Evolutionary conservation across 1,139 yeast species (phyloP), one percentile per base, ranked within the genome.

Genomic region (Geotrichum candidum): DNA sequence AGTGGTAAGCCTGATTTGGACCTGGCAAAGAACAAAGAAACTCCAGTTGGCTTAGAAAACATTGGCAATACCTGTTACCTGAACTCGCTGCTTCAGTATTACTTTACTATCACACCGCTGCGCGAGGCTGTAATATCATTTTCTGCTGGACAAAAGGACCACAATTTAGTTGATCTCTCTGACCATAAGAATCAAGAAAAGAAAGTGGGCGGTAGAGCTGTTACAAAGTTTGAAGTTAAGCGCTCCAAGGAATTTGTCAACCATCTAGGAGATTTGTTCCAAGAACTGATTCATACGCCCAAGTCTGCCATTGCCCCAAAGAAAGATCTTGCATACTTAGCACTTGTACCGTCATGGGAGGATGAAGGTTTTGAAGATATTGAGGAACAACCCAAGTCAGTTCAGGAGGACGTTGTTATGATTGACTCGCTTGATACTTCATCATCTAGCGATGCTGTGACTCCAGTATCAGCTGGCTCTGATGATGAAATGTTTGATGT

Each of bases 61-160:
- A 91, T 91, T 67, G 98, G 99, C 45, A 94, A 94, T 71, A 92
- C 99, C 0, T 94, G 99, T 73, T 94, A 94, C 68, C 79, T 94
- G 71, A 94, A 94, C 71, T 91, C 97, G 0, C 78, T 94, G 59
- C 77, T 94, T 45, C 99, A 94, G 71, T 94, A 87, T 69, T 92
- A 90, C 72, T 94, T 90, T 74, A 88, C 92, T 11, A 84, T 94
- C 58, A 83, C 84, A 61, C 97, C 97, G 0, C 77, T 94, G 56
- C 80, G 98, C 63, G 84, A 87, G 1, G 81, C 83, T 65, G 81
- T 90, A 22, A 70, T 88, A 59, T 70, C 77, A 1, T 90, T 87
- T 66, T 51, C 74, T 3, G 68, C 66, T 13, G 70, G 74, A 56
- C 69, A 70, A 27, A 68, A 67, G 59, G 68, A 66, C 13, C 56